Base-by-base conservation (phyloP, 2,329 filamentous ascomycete species). In the Zymoseptoria ardabiliae region DNA sequence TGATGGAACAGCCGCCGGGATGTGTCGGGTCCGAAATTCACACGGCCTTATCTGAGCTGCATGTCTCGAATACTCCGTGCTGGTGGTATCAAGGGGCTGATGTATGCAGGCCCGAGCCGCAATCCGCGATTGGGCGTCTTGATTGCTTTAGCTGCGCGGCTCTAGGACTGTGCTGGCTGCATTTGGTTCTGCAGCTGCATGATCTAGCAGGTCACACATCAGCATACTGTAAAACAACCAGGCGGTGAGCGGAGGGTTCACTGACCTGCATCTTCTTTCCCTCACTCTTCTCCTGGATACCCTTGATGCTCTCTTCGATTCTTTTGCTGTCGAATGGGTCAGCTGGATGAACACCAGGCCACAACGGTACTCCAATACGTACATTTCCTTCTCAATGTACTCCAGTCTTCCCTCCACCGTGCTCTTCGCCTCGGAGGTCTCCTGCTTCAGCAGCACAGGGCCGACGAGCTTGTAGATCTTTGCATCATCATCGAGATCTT, bases 391-490 rank as follows among this genome's bases (percentile, higher is more conserved):
- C 65, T 87, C 83, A 66, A 99, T 99, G 71, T 93, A 97, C 66
- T 96, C 91, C 55, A 99, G 75, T 22, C 94, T 85, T 20, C 90
- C 90, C 68, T 95, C 91, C 19, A 99, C 94, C 0, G 91, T 92
- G 80, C 90, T 88, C 65, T 91, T 86, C 0, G 94, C 94, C 73
- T 99, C 94, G 1, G 85, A 78, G 74, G 90, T 92, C 59, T 97
- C 94, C 75, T 99, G 94, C 81, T 97, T 97, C 70, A 99, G 76
- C 45, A 99, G 78, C 6, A 97, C 90, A 0, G 94, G 94, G 0
- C 94, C 94, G 53, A 96, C 86, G 50, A 97, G 85, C 77, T 97
- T 99, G 84, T 96, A 99, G 74, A 99, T 96, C 64, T 86, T 90
- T 70, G 95, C 89, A 67, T 88, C 88, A 45, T 92, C 87, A 68